A percentile compares a stretch with the other conserved stretches of the same genome.
Conservation (phyloP, 2,329 filamentous ascomycete genomes). For the Orbilia oligospora region DNA sequence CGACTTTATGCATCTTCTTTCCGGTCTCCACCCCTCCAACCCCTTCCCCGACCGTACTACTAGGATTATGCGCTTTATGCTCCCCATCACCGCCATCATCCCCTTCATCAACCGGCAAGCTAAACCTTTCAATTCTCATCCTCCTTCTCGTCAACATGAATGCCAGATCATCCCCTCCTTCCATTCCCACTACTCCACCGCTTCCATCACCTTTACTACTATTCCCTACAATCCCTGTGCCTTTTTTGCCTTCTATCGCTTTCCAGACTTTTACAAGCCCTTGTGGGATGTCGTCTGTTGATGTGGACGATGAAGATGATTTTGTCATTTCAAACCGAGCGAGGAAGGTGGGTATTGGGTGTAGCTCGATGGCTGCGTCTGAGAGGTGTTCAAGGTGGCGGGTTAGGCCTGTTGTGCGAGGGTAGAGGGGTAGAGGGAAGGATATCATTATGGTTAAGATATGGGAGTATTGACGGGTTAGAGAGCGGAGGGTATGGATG, state of each 20-base stretch:
- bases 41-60: slow-evolving; percentile 72
- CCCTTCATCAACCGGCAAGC: slow-evolving; percentile 86
- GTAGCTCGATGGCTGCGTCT: slow-evolving; percentile 89
- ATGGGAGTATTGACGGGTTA: slow-evolving; percentile 78
- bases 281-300: slow-evolving; percentile 77
- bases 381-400: slow-evolving; percentile 87
- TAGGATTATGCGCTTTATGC: slow-evolving; percentile 66
- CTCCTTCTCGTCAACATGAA: slow-evolving; percentile 89
- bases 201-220: slow-evolving; percentile 73
- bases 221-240: slow-evolving; percentile 35
- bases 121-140: slow-evolving; percentile 88
- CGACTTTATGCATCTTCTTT: slow-evolving; percentile 74
- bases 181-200: slow-evolving; percentile 81
- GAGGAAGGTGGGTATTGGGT: slow-evolving; percentile 74
- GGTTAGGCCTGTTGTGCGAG: slow-evolving; percentile 80
- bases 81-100: slow-evolving; percentile 70
- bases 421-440: slow-evolving; percentile 83
- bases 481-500: slow-evolving; percentile 80
- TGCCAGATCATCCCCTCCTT: slow-evolving; percentile 85
- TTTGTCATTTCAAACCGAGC: slow-evolving; percentile 71
- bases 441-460: slow-evolving; percentile 81
- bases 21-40: slow-evolving; percentile 62
- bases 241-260: slow-evolving; percentile 76
- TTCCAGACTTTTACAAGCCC: slow-evolving; percentile 87
- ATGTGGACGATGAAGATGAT: slow-evolving; percentile 73